Conservation (phyloP, 2,329 filamentous ascomycete species). For the Paecilomyces sp. region DNA sequence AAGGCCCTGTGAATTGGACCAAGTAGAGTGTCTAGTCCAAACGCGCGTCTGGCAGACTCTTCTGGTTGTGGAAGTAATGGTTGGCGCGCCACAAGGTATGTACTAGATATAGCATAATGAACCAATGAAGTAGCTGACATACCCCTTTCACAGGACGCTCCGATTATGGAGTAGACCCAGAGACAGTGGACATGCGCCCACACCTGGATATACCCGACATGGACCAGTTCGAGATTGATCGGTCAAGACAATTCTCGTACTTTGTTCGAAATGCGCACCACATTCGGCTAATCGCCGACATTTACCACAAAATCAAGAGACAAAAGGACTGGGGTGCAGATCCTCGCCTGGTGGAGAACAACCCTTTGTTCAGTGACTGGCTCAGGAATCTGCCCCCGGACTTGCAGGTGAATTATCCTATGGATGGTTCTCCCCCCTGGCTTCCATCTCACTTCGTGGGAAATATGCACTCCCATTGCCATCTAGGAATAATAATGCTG, state of each 20-base stretch:
- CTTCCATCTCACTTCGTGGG: slow-evolving; percentile 80
- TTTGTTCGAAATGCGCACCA: slow-evolving; percentile 71
- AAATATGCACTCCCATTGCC: slow-evolving; percentile 84
- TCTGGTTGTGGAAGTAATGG: slow-evolving; percentile 82
- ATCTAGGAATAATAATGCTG: slow-evolving; percentile 77
- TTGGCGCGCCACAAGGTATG: slow-evolving; percentile 84
- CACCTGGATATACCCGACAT: slow-evolving; percentile 57
- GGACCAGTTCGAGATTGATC: slow-evolving; percentile 67
- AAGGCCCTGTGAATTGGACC: slow-evolving; percentile 59
- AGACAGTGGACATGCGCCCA: slow-evolving; percentile 68
- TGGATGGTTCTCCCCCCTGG: slow-evolving; percentile 74
- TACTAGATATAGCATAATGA: slow-evolving; percentile 1
- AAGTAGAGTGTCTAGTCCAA: slow-evolving; percentile 73
- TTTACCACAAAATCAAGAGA: slow-evolving; percentile 67
- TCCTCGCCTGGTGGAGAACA: slow-evolving; percentile 72
- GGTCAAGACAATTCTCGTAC: slow-evolving; percentile 79
- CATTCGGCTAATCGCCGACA: slow-evolving; percentile 67
- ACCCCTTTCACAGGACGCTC: slow-evolving; percentile 53
- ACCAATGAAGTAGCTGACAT: slow-evolving; percentile 1
- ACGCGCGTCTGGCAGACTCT: slow-evolving; percentile 86
- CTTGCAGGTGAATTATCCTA: slow-evolving; percentile 67
- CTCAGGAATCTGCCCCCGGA: slow-evolving; percentile 69
- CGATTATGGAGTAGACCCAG: slow-evolving; percentile 67
- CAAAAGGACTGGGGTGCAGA: slow-evolving; percentile 81
- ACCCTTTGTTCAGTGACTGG: slow-evolving; percentile 70